Conservation (phyloP, 805 yeast species). For the Ogataea henricii region DNA sequence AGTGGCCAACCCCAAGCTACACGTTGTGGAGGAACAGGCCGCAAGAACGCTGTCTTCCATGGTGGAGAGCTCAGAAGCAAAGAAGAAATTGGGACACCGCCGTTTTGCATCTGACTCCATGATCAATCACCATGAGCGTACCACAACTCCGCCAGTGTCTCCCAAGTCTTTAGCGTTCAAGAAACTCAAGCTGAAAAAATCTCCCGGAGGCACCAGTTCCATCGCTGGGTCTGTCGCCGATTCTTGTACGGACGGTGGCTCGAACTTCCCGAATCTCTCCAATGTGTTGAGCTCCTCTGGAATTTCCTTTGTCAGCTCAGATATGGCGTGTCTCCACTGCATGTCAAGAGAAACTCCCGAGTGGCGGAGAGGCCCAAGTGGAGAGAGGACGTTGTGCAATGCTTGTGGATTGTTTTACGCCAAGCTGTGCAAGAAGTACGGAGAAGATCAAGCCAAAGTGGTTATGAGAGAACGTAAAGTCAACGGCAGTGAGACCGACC, state of each 20-base stretch:
- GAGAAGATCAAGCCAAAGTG: conserved; percentile 52
- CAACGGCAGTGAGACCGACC: conserved; percentile 30
- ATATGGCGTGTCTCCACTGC: conserved; percentile 40
- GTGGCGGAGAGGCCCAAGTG: conserved; percentile 83
- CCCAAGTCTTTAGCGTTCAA: conserved; percentile 25
- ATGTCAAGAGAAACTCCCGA: conserved; percentile 69
- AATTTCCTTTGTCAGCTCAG: conserved; percentile 2
- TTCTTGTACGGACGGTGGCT: conserved; percentile 7
- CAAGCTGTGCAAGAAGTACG: conserved; percentile 60
- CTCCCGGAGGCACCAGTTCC: conserved; percentile 15
- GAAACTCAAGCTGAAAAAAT: conserved; percentile 21
- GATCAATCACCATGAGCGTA: conserved; percentile 13
- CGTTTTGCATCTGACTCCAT: conserved; percentile 6
- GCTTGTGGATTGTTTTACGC: conserved; percentile 82
- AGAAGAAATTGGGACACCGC: conserved; percentile 3
- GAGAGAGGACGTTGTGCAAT: conserved; percentile 74
- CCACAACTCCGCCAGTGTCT: conserved; percentile 27
- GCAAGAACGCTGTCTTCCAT: conserved; percentile 31
- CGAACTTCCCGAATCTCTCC: conserved; percentile 9
- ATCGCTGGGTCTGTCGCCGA: conserved; percentile 4
- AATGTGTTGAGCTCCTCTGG: not conserved
- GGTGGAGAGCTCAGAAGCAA: conserved; percentile 18
- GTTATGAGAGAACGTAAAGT: conserved; percentile 37
- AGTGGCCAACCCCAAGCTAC: conserved; percentile 10
- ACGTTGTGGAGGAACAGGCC: conserved; percentile 32